phyloP scores from a whole-genome alignment of 2,329 filamentous ascomycete species.

The Paraphaeosphaeria sporulosa region DNA sequence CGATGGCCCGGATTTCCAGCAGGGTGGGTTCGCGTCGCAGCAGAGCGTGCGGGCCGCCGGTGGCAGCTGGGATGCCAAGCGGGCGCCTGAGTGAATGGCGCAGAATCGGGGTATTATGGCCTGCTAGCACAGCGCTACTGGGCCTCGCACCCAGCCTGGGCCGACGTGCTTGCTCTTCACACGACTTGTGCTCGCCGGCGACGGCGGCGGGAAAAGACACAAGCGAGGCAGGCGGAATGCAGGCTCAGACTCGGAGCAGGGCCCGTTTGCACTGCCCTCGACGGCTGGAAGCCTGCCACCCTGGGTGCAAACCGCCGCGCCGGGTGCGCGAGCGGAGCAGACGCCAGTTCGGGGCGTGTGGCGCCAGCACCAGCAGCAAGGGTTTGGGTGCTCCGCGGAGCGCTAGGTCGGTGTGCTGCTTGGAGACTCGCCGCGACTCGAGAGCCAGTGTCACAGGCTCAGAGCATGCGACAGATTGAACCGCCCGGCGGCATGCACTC shows the following conservation, averaged over 20 bases:
- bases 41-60: slow-evolving; percentile 26
- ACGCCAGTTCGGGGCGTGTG: slow-evolving; percentile 3
- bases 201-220: slow-evolving; percentile 5
- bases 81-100: slow-evolving; percentile 1
- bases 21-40: slow-evolving; percentile 36
- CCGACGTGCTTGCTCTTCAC: too few species aligned
- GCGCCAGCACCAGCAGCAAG: neutral
- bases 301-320: neutral
- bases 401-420: too few species aligned
- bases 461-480: too few species aligned
- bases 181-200: neutral
- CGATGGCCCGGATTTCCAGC: slow-evolving; percentile 30
- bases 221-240: neutral
- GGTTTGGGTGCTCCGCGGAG: neutral
- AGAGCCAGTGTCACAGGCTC: too few species aligned
- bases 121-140: neutral
- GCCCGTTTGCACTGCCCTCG: neutral
- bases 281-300: too few species aligned
- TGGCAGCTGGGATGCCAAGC: slow-evolving; percentile 20
- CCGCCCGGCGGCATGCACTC: too few species aligned
- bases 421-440: neutral
- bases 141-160: neutral
- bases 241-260: neutral
- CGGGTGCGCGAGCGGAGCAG: slow-evolving; percentile 6
- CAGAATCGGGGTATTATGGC: slow-evolving; percentile 18